phyloP scores from a whole-genome alignment of 805 yeast species.

The Candida silvicultrix region DNA sequence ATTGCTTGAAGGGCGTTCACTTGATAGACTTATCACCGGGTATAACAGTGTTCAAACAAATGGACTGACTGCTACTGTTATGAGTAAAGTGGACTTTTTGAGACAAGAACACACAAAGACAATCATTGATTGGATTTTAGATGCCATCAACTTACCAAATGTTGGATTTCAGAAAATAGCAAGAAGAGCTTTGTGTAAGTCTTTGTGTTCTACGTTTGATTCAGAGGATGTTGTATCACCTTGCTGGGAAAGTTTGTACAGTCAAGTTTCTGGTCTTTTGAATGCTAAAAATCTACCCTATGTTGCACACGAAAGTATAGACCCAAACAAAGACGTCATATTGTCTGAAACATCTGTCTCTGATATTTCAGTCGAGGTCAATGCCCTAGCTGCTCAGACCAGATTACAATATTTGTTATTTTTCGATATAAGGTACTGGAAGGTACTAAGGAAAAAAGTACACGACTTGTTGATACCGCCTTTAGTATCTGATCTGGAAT shows the following conservation, averaged over 20 bases:
- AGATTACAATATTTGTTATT: conserved; percentile 53
- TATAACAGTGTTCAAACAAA: conserved; percentile 35
- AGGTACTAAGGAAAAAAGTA: conserved; percentile 40
- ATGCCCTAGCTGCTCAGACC: conserved; percentile 22
- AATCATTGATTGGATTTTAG: conserved; percentile 46
- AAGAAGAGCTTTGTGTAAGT: conserved; percentile 36
- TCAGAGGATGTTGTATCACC: conserved; percentile 10
- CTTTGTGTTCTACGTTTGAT: conserved; percentile 28
- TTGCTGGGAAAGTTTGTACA: conserved; percentile 16
- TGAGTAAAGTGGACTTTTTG: conserved; percentile 41
- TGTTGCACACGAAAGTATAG: neutral
- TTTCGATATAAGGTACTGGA: conserved; percentile 56
- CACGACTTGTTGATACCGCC: conserved; percentile 48
- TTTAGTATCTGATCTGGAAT: conserved; percentile 41
- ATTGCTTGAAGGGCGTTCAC: conserved; percentile 28
- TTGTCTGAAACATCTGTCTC: neutral
- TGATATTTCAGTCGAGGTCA: neutral
- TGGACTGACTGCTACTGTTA: conserved; percentile 52
- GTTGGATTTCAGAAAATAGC: conserved; percentile 30
- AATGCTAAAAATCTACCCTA: conserved; percentile 10
- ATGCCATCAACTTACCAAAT: conserved; percentile 33
- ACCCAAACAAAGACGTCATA: neutral
- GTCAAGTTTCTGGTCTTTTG: conserved; percentile 10
- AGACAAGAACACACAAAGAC: conserved; percentile 40
- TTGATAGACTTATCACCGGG: conserved; percentile 24